phyloP scores from a whole-genome alignment of 768 basidiomycete genomes.

The Pisolithus sp. region DNA sequence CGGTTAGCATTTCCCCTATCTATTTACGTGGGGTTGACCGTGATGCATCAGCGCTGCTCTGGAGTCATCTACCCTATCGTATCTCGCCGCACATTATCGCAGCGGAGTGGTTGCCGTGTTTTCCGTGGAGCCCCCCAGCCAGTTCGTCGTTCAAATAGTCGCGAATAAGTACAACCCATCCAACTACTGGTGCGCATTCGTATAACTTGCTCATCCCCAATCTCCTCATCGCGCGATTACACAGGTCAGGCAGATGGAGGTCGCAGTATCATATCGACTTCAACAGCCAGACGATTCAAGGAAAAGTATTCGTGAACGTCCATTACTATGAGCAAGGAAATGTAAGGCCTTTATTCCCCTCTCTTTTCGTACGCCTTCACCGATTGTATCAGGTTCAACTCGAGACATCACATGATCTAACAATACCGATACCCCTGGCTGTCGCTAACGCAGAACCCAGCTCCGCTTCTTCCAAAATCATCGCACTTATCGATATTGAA shows the following conservation, averaged over 20 bases:
- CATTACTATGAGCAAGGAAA: slow-evolving; percentile 99
- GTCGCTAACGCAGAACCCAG: slow-evolving; percentile 45
- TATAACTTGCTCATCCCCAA: not conserved
- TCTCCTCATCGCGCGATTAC: not conserved
- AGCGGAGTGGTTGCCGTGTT: slow-evolving; percentile 76
- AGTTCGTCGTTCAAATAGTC: slow-evolving; percentile 76
- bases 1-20: slow-evolving; percentile 41
- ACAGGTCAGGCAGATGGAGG: slow-evolving; percentile 93
- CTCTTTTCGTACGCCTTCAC: not conserved
- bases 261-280: slow-evolving; percentile 78
- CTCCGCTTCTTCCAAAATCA: slow-evolving; percentile 58
- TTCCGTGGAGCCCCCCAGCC: slow-evolving; percentile 31
- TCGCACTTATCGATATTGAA: slow-evolving; percentile 78
- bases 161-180: slow-evolving; percentile 92
- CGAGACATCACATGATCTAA: slow-evolving; percentile 61
- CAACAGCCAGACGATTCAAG: slow-evolving; percentile 53
- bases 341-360: slow-evolving; percentile 36
- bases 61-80: slow-evolving; percentile 57
- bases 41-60: slow-evolving; percentile 48
- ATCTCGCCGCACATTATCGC: slow-evolving; percentile 72
- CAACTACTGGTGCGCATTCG: slow-evolving; percentile 73
- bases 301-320: slow-evolving; percentile 74
- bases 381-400: slow-evolving; percentile 71
- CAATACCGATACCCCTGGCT: slow-evolving; percentile 56
- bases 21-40: not conserved